Base-by-base conservation (phyloP, 1,284 basidiomycete species). In the Volvariella volvacea region DNA sequence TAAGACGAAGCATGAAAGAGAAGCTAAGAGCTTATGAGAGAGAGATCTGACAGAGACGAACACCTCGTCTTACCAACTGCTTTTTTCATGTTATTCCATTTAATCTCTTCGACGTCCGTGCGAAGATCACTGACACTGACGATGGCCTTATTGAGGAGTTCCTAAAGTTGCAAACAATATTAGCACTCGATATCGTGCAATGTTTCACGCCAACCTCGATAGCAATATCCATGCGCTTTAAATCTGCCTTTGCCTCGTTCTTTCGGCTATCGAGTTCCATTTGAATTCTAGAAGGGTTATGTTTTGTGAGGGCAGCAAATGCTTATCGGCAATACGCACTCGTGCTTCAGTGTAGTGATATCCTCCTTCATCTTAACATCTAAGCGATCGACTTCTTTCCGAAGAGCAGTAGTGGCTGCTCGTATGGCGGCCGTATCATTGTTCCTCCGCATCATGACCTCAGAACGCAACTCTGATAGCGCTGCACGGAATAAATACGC, bases 401-500 rank as follows among this genome's bases (percentile, higher is more conserved):
- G 78, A 14, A 97, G 73, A 1, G 86, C 78, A 10, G 80, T 71
- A 1, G 86, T 83, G 42, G 88, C 73, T 1, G 89, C 76, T 17
- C 83, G 77, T 50, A 98, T 76, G 3, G 87, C 74, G 14, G 92
- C 80, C 14, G 81, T 85, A 57, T 96, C 94, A 56, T 92, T 95
- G 45, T 89, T 79, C 2, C 88, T 85, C 45, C 81, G 80, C 51
- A 93, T 80, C 7, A 85, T 83, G 33, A 92, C 78, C 57, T 97
- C 95, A 3, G 91, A 88, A 14, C 92, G 79, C 34, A 97, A 71
- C 62, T 99, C 93, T 0, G 90, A 88, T 20, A 99, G 64, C 0
- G 95, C 96, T 8, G 96, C 95, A 43, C 85, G 82, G 65, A 97
- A 98, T 20, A 98, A 73, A 62, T 99, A 99, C 9, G 92, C 92